phyloP scores from a whole-genome alignment of 768 basidiomycete genomes.

The Hortiboletus flavorubellus region DNA sequence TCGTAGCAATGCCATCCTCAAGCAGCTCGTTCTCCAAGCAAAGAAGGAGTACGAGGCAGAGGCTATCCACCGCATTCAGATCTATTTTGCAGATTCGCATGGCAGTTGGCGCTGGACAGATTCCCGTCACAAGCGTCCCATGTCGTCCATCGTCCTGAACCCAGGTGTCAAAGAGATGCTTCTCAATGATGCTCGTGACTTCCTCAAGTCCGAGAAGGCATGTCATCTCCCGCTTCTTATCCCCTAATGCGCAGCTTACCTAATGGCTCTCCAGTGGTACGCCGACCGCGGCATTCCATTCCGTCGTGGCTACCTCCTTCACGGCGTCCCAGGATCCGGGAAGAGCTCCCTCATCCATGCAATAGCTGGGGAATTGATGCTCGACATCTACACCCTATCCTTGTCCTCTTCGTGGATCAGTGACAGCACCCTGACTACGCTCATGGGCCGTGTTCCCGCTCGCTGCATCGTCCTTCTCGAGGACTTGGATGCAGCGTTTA shows the following conservation, averaged over 20 bases:
- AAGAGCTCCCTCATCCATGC: conserved; percentile 87
- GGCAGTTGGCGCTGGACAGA: conserved; percentile 89
- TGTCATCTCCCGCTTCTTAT: conserved; percentile 9
- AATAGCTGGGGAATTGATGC: conserved; percentile 82
- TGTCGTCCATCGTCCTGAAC: conserved; percentile 83
- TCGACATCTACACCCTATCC: conserved; percentile 91
- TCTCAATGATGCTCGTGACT: conserved; percentile 75
- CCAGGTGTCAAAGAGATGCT: conserved; percentile 91
- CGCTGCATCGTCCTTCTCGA: conserved; percentile 86
- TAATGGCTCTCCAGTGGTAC: conserved; percentile 60
- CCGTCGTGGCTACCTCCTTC: conserved; percentile 81
- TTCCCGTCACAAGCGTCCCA: conserved; percentile 83
- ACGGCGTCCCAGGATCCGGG: conserved; percentile 82
- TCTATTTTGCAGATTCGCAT: conserved; percentile 86
- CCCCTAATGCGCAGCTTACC: background rate
- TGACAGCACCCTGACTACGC: conserved; percentile 78
- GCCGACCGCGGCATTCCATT: conserved; percentile 92
- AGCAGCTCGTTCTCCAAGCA: conserved; percentile 87
- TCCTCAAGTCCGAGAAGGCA: conserved; percentile 80
- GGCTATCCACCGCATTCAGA: conserved; percentile 81
- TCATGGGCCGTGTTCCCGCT: conserved; percentile 85
- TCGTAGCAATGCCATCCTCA: conserved; percentile 77
- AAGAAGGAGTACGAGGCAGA: conserved; percentile 88
- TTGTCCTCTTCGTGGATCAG: conserved; percentile 85
- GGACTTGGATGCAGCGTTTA: conserved; percentile 88